Base-by-base conservation (phyloP, 768 basidiomycete genomes). In the Mycena indigotica region DNA sequence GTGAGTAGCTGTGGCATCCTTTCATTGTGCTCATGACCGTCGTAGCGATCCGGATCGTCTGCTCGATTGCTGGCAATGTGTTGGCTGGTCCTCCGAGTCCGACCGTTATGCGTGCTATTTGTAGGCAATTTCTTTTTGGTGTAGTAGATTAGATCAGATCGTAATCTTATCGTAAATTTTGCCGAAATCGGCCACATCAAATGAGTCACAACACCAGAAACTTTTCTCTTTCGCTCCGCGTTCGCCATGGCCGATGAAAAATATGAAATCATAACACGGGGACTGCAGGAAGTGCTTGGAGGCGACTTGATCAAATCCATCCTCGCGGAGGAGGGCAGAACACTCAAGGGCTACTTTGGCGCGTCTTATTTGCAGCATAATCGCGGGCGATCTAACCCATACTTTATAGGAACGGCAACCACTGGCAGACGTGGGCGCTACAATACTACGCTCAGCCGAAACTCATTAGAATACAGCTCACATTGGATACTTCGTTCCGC, bases 271-370 rank as follows among this genome's bases (percentile, higher is more conserved):
- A 95, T 99, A 56, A 95, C 92, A 1, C 77, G 95, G 50, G 77
- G 89, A 63, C 72, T 98, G 28, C 85, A 91, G 62, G 97, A 99
- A 71, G 87, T 91, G 4, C 85, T 98, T 3, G 91, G 94, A 23
- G 92, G 80, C 2, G 95, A 96, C 40, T 74, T 78, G 32, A 88
- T 99, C 73, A 90, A 92, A 71, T 77, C 82, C 29, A 87, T 95
- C 56, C 77, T 98, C 23, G 78, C 80, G 5, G 88, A 95, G 68
- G 88, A 95, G 68, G 92, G 88, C 17, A 79, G 86, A 67, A 72
- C 86, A 15, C 86, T 88, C 15, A 93, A 88, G 71, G 86, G 86
- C 67, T 98, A 98, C 84, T 98, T 92, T 93, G 95, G 95, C 88
- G 65, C 56, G 87, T 80, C 65, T 40, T 48, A 32, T 45, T 29